Evolutionary conservation across 768 basidiomycete genomes (phyloP), one percentile per base, ranked within the genome.

Genomic region (Phaffia tasmanica): DNA sequence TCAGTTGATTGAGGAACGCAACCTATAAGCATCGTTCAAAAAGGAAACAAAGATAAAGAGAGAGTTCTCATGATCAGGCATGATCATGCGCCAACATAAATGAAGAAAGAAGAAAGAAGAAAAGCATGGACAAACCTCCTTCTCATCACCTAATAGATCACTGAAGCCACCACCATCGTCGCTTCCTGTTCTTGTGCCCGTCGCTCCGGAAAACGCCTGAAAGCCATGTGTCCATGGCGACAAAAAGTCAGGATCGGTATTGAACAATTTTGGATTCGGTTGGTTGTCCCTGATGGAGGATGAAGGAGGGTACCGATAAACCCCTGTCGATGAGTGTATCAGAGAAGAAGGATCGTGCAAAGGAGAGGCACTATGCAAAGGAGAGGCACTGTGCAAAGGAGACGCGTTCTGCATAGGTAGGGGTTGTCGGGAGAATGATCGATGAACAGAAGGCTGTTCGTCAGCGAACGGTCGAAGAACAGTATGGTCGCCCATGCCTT

Each of bases 1-100:
- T 69, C 14, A 69, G 67, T 51, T 58, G 57, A 19, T 69, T 69
- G 53, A 54, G 53, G 53, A 54, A 54, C 9, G 53, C 53, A 15
- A 54, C 53, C 23, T 54, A 42, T 42, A 11, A 42, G 35, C 35
- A 42, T 30, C 53, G 62, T 69, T 51, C 21, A 9, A 23, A 2
- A 30, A 59, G 14, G 15, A 18, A 57, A 21, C 27, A 3, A 14
- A 9, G 25, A n/a, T 27, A 29, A n/a, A 25, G 25, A 62, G 25
- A 25, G 35, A 48, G 42, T 42, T 61, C 27, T 48, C 23, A 32
- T 7, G 27, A 27, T 59, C 16, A 59, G 35, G 3, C 27, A n/a
- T 54, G 32, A 25, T 25, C 27, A 19, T 60, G 27, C 11, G 25
- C 25, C 32, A 1, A 14, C 21, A n/a, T 27, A 9, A 5, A 16